phyloP scores from a whole-genome alignment of 2,329 filamentous ascomycete species.

The Chrysosphaeria jannelii region DNA sequence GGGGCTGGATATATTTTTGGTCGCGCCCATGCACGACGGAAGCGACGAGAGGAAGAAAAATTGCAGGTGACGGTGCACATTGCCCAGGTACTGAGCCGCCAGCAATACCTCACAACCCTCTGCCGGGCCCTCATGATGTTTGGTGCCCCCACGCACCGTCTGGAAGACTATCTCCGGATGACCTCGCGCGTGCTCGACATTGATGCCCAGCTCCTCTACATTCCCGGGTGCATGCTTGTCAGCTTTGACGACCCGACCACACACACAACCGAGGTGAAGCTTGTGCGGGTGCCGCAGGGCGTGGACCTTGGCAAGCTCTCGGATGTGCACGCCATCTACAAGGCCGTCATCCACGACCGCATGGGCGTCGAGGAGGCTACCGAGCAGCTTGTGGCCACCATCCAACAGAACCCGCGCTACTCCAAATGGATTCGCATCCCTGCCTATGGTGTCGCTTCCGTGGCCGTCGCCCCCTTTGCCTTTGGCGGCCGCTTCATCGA shows the following conservation, averaged over 20 bases:
- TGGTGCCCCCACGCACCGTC: slow-evolving; percentile 65
- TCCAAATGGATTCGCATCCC: slow-evolving; percentile 24
- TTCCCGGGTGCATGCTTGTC: slow-evolving; percentile 82
- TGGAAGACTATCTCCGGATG: slow-evolving; percentile 83
- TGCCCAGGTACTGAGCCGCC: slow-evolving; percentile 41
- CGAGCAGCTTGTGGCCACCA: slow-evolving; percentile 24
- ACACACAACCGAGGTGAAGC: slow-evolving; percentile 53
- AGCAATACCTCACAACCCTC: slow-evolving; percentile 58
- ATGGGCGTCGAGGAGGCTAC: slow-evolving; percentile 42
- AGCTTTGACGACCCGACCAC: slow-evolving; percentile 52
- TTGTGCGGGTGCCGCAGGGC: slow-evolving; percentile 36
- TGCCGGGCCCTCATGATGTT: slow-evolving; percentile 72
- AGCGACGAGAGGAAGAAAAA: slow-evolving; percentile 7
- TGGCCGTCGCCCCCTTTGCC: slow-evolving; percentile 48
- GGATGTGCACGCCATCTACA: slow-evolving; percentile 51
- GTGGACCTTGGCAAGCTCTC: slow-evolving; percentile 44
- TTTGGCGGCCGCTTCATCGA: slow-evolving; percentile 53
- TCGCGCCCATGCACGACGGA: slow-evolving; percentile 3
- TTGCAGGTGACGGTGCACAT: slow-evolving; percentile 24
- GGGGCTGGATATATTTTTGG: no score
- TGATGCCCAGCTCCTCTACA: slow-evolving; percentile 66
- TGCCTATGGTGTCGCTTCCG: slow-evolving; percentile 47
- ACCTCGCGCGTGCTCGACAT: slow-evolving; percentile 69
- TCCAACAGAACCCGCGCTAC: slow-evolving; percentile 15
- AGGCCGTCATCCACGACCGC: slow-evolving; percentile 53